Evolutionary conservation across 345 rosid species (phyloP), one percentile per base, ranked within the genome.

Genomic region (Zanthoxylum bungeanum): DNA sequence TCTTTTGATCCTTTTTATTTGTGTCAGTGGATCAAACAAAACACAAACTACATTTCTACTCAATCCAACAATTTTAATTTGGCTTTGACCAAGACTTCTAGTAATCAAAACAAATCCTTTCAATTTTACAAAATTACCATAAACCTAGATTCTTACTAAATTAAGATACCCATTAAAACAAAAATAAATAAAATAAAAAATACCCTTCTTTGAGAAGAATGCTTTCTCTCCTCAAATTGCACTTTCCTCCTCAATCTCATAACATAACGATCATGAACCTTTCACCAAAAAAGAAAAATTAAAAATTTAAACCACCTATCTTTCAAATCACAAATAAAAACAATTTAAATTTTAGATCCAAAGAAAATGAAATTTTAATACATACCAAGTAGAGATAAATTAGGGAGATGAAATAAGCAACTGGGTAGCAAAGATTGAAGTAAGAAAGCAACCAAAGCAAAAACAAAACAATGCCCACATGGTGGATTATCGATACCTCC

Each of bases 261-360:
- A 56, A 86, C 87, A 78, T 78, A 86, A 40, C 75, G 81, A 70
- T 89, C 96, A 76, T 95, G 90, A 80, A 92, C 90, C 99, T 95
- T 67, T 10, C 31, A 64, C 30, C 57, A 34, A 33, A 58, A 49
- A 71, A 1, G 10, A 68, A 60, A 55, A 60, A 55, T 60, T 34
- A 71, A 25, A n/a, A 10, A 60, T 27, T 27, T 36, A n/a, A 9
- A 21, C 9, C 36, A 60, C 12, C 3, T 2, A n/a, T 27, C 10
- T 59, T 16, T 34, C n/a, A 60, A 46, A 70, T 30, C 46, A 59
- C 10, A 34, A 33, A 0, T 16, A 47, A 12, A 33, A 24, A 14
- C 5, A 36, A 58, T 28, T 7, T 3, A 19, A 66, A 57, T 31
- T n/a, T n/a, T 30, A 16, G 65, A 47, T 14, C 7, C 46, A 72